Base-by-base conservation (phyloP, 495 filamentous ascomycete genomes). In the Daldinia concentrica region DNA sequence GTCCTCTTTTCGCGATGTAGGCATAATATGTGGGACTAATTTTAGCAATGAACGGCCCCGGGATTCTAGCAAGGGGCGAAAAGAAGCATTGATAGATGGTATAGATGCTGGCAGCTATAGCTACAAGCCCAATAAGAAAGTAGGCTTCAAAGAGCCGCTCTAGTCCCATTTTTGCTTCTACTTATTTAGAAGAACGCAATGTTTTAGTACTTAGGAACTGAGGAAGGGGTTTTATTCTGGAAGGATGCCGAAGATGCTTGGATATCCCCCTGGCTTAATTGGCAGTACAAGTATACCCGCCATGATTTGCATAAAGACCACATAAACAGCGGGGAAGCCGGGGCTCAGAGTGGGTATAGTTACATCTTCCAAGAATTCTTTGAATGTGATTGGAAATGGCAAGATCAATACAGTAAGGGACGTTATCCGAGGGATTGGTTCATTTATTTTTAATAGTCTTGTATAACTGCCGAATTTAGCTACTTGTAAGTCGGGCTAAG, bases 1-100 rank as follows among this genome's bases (percentile, higher is more conserved):
- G 43, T 11, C 43, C 43, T 48, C 19, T 48, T 22, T 55, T 51
- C 4, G 68, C 39, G 41, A 66, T 71, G 15, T 43, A 55, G 24
- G 51, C 26, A 55, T 30, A 19, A 29, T 55, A 55, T 15, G 6
- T 27, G n/a, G 26, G 26, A 30, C 12, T 55, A 19, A 55, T n/a
- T 32, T 55, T 55, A 14, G 51, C 51, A 30, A 55, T 55, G 3
- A 30, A 55, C 5, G 51, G 51, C 7, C 51, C 51, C 12, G 26
- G 51, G 8, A 55, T 55, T 32, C 51, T 17, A 32, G 51, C 51
- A n/a, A 55, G 51, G 15, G 51, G 51, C 22, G 51, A 55, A 55
- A 55, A 30, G 51, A 55, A 55, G 51, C 24, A 55, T 30, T 55
- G 51, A 17, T 55, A 55, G 51, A 55, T 3, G 7, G 19, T 4